Percentiles rank a stretch among this genome's conserved stretches.
Conservation (phyloP, 1,284 basidiomycete species). For the Trichosporon sp. region DNA sequence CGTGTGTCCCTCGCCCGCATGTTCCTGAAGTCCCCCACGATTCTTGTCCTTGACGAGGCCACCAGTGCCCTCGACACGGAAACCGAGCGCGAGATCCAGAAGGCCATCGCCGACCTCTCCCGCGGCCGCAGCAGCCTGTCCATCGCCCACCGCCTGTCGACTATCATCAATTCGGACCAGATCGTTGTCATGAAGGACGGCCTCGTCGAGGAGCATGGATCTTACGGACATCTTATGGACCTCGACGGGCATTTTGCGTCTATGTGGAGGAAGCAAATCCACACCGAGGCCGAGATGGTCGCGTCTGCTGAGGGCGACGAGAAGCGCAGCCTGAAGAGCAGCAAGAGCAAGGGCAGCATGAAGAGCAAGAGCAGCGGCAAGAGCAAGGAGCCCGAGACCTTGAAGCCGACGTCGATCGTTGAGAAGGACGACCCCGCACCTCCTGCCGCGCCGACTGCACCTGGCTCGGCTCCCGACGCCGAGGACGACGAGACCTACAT, state of each 20-base stretch:
- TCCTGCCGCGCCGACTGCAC: not conserved
- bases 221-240: conserved; percentile 73
- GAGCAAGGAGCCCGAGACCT: not conserved
- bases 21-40: conserved; percentile 86
- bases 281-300: conserved; percentile 42
- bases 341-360: conserved; percentile 3
- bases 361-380: not conserved
- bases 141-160: conserved; percentile 66
- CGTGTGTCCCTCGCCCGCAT: conserved; percentile 87
- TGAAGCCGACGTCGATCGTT: not conserved
- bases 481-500: conserved; percentile 3
- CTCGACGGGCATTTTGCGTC: conserved; percentile 49
- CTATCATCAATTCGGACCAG: conserved; percentile 57
- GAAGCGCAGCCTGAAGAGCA: not conserved
- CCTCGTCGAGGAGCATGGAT: conserved; percentile 76
- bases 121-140: conserved; percentile 82
- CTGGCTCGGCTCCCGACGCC: not conserved
- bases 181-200: conserved; percentile 88
- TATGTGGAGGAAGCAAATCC: conserved; percentile 49
- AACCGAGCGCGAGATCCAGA: conserved; percentile 61
- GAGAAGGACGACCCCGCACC: not conserved
- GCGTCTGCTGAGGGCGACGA: conserved; percentile 20
- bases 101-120: conserved; percentile 60
- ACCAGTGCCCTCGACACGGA: conserved; percentile 91
- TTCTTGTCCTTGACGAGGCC: conserved; percentile 95